Conservation (phyloP, 345 rosid genomes). For the Salix caprea region DNA sequence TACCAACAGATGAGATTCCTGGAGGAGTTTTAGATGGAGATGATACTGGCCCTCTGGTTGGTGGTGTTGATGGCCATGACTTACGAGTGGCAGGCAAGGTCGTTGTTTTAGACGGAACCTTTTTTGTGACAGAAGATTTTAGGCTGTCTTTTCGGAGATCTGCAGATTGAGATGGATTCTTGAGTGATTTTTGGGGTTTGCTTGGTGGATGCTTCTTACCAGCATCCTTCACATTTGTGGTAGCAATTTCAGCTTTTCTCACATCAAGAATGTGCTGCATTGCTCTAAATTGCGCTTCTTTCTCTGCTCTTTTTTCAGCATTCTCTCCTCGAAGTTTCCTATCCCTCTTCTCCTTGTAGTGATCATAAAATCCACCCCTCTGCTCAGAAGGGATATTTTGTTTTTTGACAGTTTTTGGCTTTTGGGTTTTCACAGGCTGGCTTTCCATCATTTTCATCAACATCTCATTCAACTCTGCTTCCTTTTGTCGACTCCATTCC, state of each 20-base stretch:
- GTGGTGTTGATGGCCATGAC: conserved; percentile 55
- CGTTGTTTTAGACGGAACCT: conserved; percentile 37
- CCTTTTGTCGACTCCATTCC: conserved; percentile 55
- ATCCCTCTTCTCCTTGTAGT: conserved; percentile 56
- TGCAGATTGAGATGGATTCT: conserved; percentile 32
- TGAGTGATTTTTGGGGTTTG: conserved; percentile 31
- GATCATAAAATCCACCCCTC: conserved; percentile 53
- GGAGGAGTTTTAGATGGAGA: conserved; percentile 39
- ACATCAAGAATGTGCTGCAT: conserved; percentile 43
- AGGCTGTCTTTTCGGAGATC: conserved; percentile 36
- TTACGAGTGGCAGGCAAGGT: conserved; percentile 43
- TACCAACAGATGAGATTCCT: conserved; percentile 35
- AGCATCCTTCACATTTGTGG: conserved; percentile 27
- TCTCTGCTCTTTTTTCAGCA: conserved; percentile 44
- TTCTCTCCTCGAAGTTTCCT: conserved; percentile 55
- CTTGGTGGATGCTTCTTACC: conserved; percentile 30
- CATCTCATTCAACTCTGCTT: conserved; percentile 51
- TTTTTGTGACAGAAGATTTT: conserved; percentile 34
- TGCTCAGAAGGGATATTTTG: conserved; percentile 34
- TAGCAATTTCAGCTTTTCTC: conserved; percentile 49
- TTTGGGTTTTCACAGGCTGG: conserved; percentile 20
- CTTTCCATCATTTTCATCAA: conserved; percentile 43
- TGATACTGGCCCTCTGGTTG: conserved; percentile 35
- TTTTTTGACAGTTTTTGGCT: conserved; percentile 21
- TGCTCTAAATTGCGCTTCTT: conserved; percentile 47